Percentiles rank a stretch among this genome's conserved stretches.
These are phyloP conservation scores for Zelopaecilomyces penicillatus DNA, from an alignment of 2,329 filamentous ascomycete species.

Conservation along the genomic window DNA sequence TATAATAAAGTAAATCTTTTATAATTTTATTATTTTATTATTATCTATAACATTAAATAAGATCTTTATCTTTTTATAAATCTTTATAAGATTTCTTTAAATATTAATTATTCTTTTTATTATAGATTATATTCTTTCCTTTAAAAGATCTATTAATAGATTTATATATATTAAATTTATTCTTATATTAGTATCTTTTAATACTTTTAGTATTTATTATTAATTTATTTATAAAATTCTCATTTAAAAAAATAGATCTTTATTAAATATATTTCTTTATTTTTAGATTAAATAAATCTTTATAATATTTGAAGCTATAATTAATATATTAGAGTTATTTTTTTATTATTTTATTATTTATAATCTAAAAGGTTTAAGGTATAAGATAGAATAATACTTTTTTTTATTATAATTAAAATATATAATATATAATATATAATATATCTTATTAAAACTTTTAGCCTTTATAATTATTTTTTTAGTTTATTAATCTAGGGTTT, in stretches of 20 bases:
- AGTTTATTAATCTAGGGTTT: not conserved
- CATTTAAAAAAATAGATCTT: constrained; percentile 1
- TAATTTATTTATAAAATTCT: constrained; percentile 3
- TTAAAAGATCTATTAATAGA: constrained; percentile 1
- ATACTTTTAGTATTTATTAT: constrained; percentile 3
- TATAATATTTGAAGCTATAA: not conserved
- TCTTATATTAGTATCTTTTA: constrained; percentile 1
- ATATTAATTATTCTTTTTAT: constrained; percentile 1
- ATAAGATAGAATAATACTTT: not conserved
- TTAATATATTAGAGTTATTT: no score
- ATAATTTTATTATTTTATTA: not conserved
- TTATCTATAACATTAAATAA: not conserved
- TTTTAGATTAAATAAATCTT: constrained; percentile 1
- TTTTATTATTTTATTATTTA: no score
- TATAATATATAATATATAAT: not conserved
- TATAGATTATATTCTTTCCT: not conserved
- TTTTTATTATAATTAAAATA: not conserved
- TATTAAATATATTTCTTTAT: not conserved
- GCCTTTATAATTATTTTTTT: no score
- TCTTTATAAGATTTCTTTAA: not conserved
- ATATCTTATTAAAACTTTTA: not conserved
- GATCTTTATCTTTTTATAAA: constrained; percentile 1
- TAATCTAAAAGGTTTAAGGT: no score
- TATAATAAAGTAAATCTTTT: not conserved
- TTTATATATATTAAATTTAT: constrained; percentile 3